phyloP scores from a whole-genome alignment of 1,284 basidiomycete species.

The Ustilago sp. region DNA sequence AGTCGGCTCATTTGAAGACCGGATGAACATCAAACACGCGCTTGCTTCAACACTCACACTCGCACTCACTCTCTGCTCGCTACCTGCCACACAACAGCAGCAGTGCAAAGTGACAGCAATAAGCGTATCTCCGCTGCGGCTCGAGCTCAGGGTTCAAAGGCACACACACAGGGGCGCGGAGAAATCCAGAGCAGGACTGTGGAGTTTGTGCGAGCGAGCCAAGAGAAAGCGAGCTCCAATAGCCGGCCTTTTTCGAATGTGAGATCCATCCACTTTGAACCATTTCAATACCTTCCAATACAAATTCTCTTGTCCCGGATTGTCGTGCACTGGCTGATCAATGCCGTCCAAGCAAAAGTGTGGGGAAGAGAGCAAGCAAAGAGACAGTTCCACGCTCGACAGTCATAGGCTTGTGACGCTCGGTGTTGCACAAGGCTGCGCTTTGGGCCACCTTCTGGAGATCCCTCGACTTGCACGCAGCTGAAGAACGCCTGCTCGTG shows the following conservation, averaged over 20 bases:
- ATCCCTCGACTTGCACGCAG: too few relatives aligned
- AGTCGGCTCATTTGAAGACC: conserved; percentile 27
- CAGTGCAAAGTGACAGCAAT: conserved; percentile 7
- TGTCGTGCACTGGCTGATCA: not conserved
- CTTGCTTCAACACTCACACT: not conserved
- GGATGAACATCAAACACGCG: not conserved
- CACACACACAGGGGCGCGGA: not conserved
- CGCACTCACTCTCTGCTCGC: not conserved
- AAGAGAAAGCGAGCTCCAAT: conserved; percentile 26
- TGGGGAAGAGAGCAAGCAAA: not conserved
- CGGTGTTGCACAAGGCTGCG: not conserved
- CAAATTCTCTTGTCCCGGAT: conserved; percentile 17
- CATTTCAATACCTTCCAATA: not conserved
- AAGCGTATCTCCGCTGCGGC: not conserved
- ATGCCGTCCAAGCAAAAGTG: conserved; percentile 3
- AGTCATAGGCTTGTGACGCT: not conserved
- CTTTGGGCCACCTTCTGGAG: not conserved
- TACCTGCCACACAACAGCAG: not conserved
- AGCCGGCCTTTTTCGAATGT: conserved; percentile 22
- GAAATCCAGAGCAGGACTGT: not conserved
- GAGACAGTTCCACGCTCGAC: not conserved
- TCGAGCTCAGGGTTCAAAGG: conserved; percentile 12
- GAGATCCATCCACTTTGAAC: conserved; percentile 9
- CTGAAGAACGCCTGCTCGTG: too few relatives aligned
- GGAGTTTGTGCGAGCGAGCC: not conserved